Evolutionary conservation across 768 basidiomycete species (phyloP).

Genomic region (Leccinum subgranulosum): DNA sequence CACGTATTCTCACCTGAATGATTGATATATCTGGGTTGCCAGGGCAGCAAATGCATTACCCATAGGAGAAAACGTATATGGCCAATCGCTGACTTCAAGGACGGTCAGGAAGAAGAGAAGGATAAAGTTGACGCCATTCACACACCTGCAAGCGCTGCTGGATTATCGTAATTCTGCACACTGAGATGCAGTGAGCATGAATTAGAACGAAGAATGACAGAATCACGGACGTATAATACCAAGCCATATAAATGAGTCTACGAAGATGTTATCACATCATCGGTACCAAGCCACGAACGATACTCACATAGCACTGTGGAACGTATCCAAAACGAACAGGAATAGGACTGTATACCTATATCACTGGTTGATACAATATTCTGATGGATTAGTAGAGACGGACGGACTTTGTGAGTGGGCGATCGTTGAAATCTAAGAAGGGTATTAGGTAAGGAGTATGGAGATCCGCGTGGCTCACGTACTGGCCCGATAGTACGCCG

Average conservation of each 20-base stretch:
- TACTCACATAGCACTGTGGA: conserved; percentile 18
- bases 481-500: conserved; percentile 32
- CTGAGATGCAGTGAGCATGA: background rate
- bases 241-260: conserved; percentile 20
- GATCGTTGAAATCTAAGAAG: conserved; percentile 17
- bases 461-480: background rate
- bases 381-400: background rate
- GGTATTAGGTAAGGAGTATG: background rate
- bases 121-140: background rate
- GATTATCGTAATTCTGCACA: background rate
- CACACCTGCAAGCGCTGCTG: background rate
- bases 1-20: conserved; percentile 35
- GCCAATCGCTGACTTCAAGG: conserved; percentile 41
- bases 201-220: too few relatives aligned
- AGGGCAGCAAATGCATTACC: conserved; percentile 47
- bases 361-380: background rate
- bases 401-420: conserved; percentile 4
- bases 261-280: background rate
- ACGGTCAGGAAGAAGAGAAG: background rate
- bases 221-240: conserved; percentile 11
- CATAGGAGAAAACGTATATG: conserved; percentile 48
- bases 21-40: conserved; percentile 47
- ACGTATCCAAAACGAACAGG: conserved; percentile 17
- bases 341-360: conserved; percentile 18
- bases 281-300: background rate